A percentile compares a stretch with the other conserved stretches of the same genome.
phyloP scores from a whole-genome alignment of 1,284 basidiomycete species.

The Volvariella volvacea region DNA sequence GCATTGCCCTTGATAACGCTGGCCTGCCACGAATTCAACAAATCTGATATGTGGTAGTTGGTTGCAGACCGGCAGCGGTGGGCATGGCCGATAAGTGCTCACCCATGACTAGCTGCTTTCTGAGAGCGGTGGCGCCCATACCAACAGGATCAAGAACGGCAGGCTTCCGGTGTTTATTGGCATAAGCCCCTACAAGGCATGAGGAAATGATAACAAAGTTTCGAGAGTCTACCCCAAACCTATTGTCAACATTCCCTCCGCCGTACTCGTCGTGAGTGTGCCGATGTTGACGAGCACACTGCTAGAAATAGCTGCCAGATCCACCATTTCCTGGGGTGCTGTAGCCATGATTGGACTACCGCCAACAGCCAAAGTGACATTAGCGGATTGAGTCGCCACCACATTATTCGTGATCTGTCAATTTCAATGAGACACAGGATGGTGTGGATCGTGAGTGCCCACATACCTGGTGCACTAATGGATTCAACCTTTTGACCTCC shows the following conservation, averaged over 20 bases:
- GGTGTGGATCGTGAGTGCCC: no score
- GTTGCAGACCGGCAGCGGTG: neutral
- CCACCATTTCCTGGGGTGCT: constrained; percentile 76
- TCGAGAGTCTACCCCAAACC: constrained; percentile 11
- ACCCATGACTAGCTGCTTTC: constrained; percentile 55
- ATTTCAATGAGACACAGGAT: constrained; percentile 1
- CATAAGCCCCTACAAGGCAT: constrained; percentile 34
- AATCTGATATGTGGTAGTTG: constrained; percentile 31
- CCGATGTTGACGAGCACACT: constrained; percentile 89
- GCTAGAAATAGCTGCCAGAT: constrained; percentile 64
- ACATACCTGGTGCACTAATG: constrained; percentile 76
- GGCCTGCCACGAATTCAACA: constrained; percentile 83
- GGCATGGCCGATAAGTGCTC: no score
- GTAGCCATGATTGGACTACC: constrained; percentile 95
- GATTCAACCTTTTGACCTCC: constrained; percentile 45
- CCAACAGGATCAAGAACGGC: constrained; percentile 94
- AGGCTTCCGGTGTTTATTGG: constrained; percentile 73
- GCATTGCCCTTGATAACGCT: constrained; percentile 96
- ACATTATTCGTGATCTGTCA: constrained; percentile 86
- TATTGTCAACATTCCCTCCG: constrained; percentile 83
- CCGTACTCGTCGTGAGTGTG: constrained; percentile 57
- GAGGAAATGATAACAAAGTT: neutral
- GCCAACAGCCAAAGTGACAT: constrained; percentile 84
- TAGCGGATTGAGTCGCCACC: constrained; percentile 87
- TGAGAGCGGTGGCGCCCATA: constrained; percentile 76